Evolutionary conservation across 371 early-diverging fungal species (phyloP).

Genomic region (Saksenaea oblongispora): DNA sequence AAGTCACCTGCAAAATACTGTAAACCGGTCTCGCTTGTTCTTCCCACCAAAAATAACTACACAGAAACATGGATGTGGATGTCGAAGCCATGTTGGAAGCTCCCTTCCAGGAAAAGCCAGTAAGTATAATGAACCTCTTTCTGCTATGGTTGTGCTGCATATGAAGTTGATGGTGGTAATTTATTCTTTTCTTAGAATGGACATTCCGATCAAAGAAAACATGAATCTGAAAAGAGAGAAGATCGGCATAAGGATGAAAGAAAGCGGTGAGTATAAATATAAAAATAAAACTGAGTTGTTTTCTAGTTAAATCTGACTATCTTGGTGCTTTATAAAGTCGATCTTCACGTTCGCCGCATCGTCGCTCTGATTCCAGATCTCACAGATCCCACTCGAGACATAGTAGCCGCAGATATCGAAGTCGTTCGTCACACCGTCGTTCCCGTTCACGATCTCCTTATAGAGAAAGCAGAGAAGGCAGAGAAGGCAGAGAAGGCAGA

Average conservation of each 20-base stretch:
- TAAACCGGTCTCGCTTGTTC: background rate
- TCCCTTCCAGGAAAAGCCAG: constrained; percentile 72
- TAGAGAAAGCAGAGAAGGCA: constrained; percentile 34
- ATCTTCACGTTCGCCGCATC: constrained; percentile 43
- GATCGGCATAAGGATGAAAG: constrained; percentile 22
- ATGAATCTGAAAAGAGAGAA: constrained; percentile 10
- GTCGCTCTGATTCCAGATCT: constrained; percentile 45
- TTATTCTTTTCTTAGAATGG: constrained; percentile 15
- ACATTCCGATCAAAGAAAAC: constrained; percentile 4
- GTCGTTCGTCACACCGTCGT: constrained; percentile 32
- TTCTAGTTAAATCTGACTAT: background rate
- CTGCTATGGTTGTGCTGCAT: background rate
- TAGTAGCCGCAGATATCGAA: constrained; percentile 43
- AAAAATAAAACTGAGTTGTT: background rate
- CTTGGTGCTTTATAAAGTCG: constrained; percentile 1
- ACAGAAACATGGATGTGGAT: constrained; percentile 51
- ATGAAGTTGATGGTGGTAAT: background rate
- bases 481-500: constrained; percentile 40
- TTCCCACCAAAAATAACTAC: background rate
- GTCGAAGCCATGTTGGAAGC: constrained; percentile 89
- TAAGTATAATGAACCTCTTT: constrained; percentile 6
- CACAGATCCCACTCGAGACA: constrained; percentile 53
- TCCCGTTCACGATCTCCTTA: constrained; percentile 42
- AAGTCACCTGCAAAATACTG: no score
- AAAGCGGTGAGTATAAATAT: constrained; percentile 8